phyloP scores from a whole-genome alignment of 495 filamentous ascomycete genomes.

The Annulohypoxylon moriforme region DNA sequence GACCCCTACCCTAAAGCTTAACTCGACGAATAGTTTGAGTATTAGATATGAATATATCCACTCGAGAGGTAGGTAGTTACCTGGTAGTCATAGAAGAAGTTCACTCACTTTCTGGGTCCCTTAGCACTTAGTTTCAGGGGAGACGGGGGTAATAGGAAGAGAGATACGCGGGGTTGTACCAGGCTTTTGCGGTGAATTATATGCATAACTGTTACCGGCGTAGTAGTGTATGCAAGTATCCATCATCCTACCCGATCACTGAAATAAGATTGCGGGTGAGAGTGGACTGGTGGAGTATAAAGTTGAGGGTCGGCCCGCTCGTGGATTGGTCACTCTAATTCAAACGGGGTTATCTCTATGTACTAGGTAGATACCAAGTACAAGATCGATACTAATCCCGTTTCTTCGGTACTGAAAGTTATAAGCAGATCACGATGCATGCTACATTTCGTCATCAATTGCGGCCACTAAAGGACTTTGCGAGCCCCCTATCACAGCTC shows the following conservation, averaged over 20 bases:
- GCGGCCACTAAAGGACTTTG: not conserved
- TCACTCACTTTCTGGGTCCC: not conserved
- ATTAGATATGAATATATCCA: too few species aligned
- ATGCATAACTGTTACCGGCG: not conserved
- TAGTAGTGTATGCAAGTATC: not conserved
- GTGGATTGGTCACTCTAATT: not conserved
- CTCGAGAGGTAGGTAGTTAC: too few species aligned
- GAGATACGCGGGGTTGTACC: not conserved
- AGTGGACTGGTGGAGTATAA: constrained; percentile 6
- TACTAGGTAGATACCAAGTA: not conserved
- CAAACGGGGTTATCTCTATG: not conserved
- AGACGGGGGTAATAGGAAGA: not conserved
- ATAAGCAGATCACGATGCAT: not conserved
- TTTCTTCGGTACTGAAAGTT: not conserved
- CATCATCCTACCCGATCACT: not conserved
- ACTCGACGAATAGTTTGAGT: not conserved
- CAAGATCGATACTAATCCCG: not conserved
- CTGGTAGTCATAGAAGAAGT: too few species aligned
- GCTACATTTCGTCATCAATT: not conserved
- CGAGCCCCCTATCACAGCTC: not conserved
- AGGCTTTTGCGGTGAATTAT: not conserved
- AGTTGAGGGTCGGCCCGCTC: not conserved
- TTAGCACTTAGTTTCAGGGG: not conserved
- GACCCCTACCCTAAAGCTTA: not conserved
- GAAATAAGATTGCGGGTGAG: constrained; percentile 6